Percentiles rank a stretch among this genome's conserved stretches.
phyloP scores from a whole-genome alignment of 192 early-diverging fungal genomes.

The Umbelopsis sp. region DNA sequence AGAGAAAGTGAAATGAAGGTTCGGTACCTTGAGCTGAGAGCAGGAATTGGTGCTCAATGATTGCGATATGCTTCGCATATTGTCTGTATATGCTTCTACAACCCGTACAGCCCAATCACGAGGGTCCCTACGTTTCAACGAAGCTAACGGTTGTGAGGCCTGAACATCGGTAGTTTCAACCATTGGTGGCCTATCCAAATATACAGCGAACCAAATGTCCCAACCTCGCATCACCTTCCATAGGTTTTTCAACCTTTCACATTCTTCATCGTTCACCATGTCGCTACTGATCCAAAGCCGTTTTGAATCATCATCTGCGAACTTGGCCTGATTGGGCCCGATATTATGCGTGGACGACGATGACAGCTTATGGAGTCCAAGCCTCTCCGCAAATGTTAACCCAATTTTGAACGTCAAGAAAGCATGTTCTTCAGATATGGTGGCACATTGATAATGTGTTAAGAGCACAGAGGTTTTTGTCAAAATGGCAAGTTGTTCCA shows the following conservation, averaged over 20 bases:
- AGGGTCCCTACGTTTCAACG: conserved; percentile 3
- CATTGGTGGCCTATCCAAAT: conserved; percentile 13
- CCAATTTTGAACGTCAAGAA: conserved; percentile 23
- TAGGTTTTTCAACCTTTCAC: not conserved
- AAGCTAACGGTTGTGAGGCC: not conserved
- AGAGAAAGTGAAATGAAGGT: no score
- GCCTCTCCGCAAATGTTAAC: conserved; percentile 13
- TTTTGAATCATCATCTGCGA: not conserved
- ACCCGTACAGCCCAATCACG: conserved; percentile 4
- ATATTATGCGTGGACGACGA: not conserved
- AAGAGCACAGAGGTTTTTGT: conserved; percentile 14
- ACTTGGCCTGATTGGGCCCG: not conserved
- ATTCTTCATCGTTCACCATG: conserved; percentile 1
- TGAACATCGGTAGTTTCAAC: not conserved
- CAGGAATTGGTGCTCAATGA: not conserved
- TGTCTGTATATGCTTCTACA: conserved; percentile 7
- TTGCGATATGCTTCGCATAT: not conserved
- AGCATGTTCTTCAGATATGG: conserved; percentile 22
- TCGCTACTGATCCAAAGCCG: conserved; percentile 3
- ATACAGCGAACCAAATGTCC: conserved; percentile 19
- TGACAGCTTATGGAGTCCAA: conserved; percentile 2
- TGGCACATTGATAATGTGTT: conserved; percentile 22
- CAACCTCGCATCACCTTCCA: conserved; percentile 10
- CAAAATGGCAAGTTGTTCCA: conserved; percentile 12
- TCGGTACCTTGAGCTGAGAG: not conserved